Conservation (phyloP, 441 rosid species). For the Euphorbia celastroides region DNA sequence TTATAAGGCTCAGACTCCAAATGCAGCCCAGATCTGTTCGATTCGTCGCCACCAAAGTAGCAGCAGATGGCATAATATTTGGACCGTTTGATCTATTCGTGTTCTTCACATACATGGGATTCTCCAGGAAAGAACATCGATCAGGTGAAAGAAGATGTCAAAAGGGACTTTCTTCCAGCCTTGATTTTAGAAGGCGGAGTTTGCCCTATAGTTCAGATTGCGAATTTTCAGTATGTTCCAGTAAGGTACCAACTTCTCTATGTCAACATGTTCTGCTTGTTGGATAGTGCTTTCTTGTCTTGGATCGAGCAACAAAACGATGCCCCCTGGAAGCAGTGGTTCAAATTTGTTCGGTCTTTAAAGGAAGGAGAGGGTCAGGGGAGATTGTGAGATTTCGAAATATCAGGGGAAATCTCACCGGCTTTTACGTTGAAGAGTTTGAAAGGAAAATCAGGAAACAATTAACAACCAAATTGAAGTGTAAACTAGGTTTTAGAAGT, state of each 20-base stretch:
- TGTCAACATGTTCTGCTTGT: conserved; percentile 82
- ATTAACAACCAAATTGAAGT: conserved; percentile 1
- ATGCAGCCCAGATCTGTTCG: conserved; percentile 60
- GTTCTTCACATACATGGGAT: conserved; percentile 95
- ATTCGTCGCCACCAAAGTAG: conserved; percentile 85
- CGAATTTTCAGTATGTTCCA: conserved; percentile 77
- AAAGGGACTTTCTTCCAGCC: conserved; percentile 95
- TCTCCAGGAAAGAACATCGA: conserved; percentile 60
- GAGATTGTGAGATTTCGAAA: conserved; percentile 31
- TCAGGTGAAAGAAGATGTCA: conserved; percentile 80
- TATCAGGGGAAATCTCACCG: neutral
- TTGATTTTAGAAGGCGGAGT: conserved; percentile 79
- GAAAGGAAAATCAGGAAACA: conserved; percentile 4
- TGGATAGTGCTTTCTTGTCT: conserved; percentile 88
- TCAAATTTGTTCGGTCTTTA: conserved; percentile 43
- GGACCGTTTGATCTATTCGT: conserved; percentile 81
- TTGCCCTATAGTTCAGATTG: conserved; percentile 89
- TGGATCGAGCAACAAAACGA: conserved; percentile 96
- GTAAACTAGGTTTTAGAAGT: conserved; percentile 18
- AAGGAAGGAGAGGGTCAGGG: conserved; percentile 44
- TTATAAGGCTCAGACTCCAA: conserved; percentile 59
- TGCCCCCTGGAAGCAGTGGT: conserved; percentile 94
- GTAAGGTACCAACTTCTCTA: conserved; percentile 95
- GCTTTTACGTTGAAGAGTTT: conserved; percentile 8
- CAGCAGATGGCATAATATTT: conserved; percentile 78